Base-by-base conservation (phyloP, 2,329 filamentous ascomycete species). In the Alternaria alternata region DNA sequence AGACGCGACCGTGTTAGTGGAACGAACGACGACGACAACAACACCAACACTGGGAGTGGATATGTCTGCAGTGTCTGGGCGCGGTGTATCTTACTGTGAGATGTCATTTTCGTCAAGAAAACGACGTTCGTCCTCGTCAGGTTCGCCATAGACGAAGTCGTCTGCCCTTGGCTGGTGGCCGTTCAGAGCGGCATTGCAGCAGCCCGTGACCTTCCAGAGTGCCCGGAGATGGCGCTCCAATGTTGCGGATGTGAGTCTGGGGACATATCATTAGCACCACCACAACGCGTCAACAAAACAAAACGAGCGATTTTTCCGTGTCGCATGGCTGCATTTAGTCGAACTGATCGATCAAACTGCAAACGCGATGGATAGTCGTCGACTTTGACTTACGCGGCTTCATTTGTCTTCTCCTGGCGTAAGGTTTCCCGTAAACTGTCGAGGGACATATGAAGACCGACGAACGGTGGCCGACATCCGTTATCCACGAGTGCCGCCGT, bases 201-300 rank as follows among this genome's bases (percentile, higher is more conserved):
- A 52, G 53, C 54, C 56, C 49, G 62, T 91, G 84, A 91, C 89
- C 85, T 87, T 86, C 84, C 91, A 96, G 73, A 97, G 87, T 83
- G 95, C 91, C 79, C 90, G 90, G 78, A 97, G 86, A 85, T 96
- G 96, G 81, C 92, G 89, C 87, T 96, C 53, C 57, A 60, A 47
- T 36, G 57, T 57, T 47, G 57, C 47, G 41, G 57, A 60, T 95
- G 81, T 92, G 91, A 85, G 91, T 92, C 81, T 86, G 86, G 85
- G 91, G 87, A 86, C 82, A 83, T 63, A 67, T 69, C 68, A 78
- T 81, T 65, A 65, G 67, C 64, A 78, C 73, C 73, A 79, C 75
- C 65, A 79, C 76, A 53, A 75, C 78, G 66, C 60, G 11, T 48
- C 43, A 68, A 74, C 71, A 79, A 79, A 67, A 63, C 54, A 76